Evolutionary conservation across 805 yeast species (phyloP).

Genomic region (Schwanniomyces occidentalis): DNA sequence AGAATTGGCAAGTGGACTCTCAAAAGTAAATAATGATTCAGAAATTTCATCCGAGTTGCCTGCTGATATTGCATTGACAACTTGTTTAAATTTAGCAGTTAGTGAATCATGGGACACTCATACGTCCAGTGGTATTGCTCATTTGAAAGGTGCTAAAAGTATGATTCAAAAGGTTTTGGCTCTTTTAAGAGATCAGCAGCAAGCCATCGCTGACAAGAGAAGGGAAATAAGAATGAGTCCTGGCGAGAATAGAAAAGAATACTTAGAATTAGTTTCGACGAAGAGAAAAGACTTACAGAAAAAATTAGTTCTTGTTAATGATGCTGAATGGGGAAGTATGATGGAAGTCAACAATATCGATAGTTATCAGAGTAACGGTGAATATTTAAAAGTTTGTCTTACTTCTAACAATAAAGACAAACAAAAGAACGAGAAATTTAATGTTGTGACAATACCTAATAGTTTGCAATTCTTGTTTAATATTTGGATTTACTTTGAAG

Average conservation of each 20-base stretch:
- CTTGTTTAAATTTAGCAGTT: constrained; percentile 62
- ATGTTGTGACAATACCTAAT: constrained; percentile 32
- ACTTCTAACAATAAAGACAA: not conserved
- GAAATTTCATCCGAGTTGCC: constrained; percentile 35
- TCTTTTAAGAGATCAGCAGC: constrained; percentile 27
- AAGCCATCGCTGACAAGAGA: constrained; percentile 12
- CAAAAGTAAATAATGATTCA: constrained; percentile 17
- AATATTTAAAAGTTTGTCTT: not conserved
- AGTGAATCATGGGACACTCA: constrained; percentile 72
- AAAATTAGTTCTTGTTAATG: constrained; percentile 31
- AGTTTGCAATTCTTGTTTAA: constrained; percentile 56
- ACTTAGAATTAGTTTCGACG: constrained; percentile 3
- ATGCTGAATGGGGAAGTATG: constrained; percentile 34
- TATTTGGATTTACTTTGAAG: constrained; percentile 70
- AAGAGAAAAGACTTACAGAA: constrained; percentile 14
- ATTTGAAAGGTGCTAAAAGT: constrained; percentile 63
- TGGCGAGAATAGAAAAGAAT: constrained; percentile 9
- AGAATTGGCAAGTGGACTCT: constrained; percentile 58
- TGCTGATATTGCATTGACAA: constrained; percentile 65
- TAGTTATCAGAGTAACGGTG: constrained; percentile 5
- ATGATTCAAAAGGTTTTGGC: constrained; percentile 52
- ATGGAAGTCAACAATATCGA: constrained; percentile 10
- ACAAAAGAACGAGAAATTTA: not conserved
- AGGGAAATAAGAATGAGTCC: constrained; percentile 11
- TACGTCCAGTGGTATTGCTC: constrained; percentile 67